Evolutionary conservation across 768 basidiomycete species (phyloP).

Genomic region (Kwoniella sp.): DNA sequence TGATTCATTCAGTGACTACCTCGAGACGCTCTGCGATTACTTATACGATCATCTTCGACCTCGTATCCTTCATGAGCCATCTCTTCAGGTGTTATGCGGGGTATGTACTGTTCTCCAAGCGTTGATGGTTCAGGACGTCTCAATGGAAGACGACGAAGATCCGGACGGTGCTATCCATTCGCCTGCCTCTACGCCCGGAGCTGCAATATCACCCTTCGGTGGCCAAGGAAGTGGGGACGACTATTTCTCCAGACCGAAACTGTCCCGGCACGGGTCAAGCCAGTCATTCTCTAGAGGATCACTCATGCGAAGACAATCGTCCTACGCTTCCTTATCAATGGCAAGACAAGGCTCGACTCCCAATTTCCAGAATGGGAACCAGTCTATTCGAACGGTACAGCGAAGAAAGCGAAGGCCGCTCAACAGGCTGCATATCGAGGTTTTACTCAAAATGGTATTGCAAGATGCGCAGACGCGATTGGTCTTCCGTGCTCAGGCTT

Average conservation of each 20-base stretch:
- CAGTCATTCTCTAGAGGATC: constrained; percentile 18
- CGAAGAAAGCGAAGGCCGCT: constrained; percentile 51
- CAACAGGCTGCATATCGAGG: constrained; percentile 72
- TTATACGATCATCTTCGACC: constrained; percentile 95
- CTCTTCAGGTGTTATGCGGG: constrained; percentile 83
- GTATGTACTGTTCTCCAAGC: constrained; percentile 96
- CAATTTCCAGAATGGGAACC: neutral
- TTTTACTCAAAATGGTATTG: constrained; percentile 81
- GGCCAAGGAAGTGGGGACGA: constrained; percentile 15
- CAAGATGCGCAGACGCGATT: constrained; percentile 95
- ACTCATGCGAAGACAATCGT: constrained; percentile 18
- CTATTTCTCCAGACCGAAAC: constrained; percentile 23
- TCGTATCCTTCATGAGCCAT: constrained; percentile 88
- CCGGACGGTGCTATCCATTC: constrained; percentile 23
- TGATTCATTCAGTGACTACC: constrained; percentile 66
- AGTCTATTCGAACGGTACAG: neutral
- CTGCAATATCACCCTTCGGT: constrained; percentile 8
- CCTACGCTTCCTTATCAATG: constrained; percentile 10
- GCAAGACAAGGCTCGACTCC: constrained; percentile 9
- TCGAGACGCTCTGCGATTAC: constrained; percentile 88
- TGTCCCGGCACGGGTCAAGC: constrained; percentile 7
- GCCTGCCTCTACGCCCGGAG: constrained; percentile 20
- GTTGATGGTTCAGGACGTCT: constrained; percentile 86
- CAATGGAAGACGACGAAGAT: constrained; percentile 30
- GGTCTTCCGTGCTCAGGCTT: constrained; percentile 92